These are phyloP conservation scores for Solanum rostratum DNA, from an alignment of 257 asterid genomes.

Conservation along the genomic window DNA sequence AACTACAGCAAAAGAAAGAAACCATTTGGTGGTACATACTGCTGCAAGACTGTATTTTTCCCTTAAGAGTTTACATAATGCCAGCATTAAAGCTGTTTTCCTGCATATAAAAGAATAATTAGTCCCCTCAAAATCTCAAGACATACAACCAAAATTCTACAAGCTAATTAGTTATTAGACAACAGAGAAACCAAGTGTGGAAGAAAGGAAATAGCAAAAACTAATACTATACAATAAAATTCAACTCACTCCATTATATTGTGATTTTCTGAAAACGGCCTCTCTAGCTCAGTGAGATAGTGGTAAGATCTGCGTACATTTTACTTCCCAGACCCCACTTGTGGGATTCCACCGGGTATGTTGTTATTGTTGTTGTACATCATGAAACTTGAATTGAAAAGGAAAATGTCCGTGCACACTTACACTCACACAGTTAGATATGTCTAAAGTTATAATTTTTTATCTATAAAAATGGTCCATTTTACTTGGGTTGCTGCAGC, in stretches of 20 bases:
- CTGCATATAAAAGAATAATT: conserved; percentile 24
- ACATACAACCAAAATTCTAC: neutral
- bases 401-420: neutral
- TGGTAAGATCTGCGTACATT: too few species aligned
- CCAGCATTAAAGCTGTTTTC: conserved; percentile 88
- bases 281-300: too few species aligned
- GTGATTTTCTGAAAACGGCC: too few species aligned
- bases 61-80: conserved; percentile 61
- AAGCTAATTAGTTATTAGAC: neutral
- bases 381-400: neutral
- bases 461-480: neutral
- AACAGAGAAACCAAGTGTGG: neutral
- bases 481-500: neutral
- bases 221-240: neutral
- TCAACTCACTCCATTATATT: neutral
- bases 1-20: neutral
- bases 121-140: neutral
- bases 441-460: neutral
- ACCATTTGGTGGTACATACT: conserved; percentile 32
- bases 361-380: too few species aligned
- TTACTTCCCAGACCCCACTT: too few species aligned
- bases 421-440: neutral
- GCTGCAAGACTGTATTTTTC: conserved; percentile 93
- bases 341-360: too few species aligned
- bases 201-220: neutral